Percentiles rank a stretch among this genome's conserved stretches.
Conservation (phyloP, 108 stramenopile genomes). For the Cyclotella baltica region DNA sequence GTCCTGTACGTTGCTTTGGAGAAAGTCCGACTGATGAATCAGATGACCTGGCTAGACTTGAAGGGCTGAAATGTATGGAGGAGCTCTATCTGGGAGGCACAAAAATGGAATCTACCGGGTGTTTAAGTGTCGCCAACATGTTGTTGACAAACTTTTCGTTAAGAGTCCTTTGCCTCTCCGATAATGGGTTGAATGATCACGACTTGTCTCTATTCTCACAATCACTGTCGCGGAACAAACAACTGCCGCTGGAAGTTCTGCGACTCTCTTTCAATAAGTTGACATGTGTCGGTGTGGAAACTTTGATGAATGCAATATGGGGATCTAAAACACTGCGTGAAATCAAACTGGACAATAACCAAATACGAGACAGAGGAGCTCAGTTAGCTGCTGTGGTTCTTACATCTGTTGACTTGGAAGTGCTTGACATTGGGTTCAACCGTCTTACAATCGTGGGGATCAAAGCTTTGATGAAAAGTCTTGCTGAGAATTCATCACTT, state of each 20-base stretch:
- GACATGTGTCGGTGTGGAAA: constrained; percentile 78
- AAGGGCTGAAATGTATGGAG: constrained; percentile 57
- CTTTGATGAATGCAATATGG: constrained; percentile 89
- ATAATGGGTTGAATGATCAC: constrained; percentile 70
- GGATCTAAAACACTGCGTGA: constrained; percentile 76
- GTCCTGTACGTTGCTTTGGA: constrained; percentile 26
- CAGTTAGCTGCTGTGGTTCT: constrained; percentile 85
- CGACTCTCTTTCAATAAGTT: constrained; percentile 78
- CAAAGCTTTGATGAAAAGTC: constrained; percentile 85
- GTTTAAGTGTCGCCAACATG: constrained; percentile 73
- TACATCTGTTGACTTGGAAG: constrained; percentile 71
- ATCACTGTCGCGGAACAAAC: constrained; percentile 75
- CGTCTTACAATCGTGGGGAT: constrained; percentile 80
- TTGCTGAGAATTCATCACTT: constrained; percentile 75
- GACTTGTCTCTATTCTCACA: constrained; percentile 78
- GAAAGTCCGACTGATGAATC: constrained; percentile 46
- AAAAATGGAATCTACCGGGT: constrained; percentile 61
- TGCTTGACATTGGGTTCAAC: constrained; percentile 83
- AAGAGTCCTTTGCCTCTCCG: constrained; percentile 61
- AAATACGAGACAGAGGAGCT: constrained; percentile 83
- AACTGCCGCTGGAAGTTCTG: constrained; percentile 66
- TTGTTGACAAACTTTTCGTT: constrained; percentile 69
- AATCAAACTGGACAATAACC: constrained; percentile 82
- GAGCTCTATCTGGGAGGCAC: constrained; percentile 66
- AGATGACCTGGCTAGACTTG: constrained; percentile 41